Conservation (phyloP, 345 rosid genomes). For the Excoecaria agallocha region DNA sequence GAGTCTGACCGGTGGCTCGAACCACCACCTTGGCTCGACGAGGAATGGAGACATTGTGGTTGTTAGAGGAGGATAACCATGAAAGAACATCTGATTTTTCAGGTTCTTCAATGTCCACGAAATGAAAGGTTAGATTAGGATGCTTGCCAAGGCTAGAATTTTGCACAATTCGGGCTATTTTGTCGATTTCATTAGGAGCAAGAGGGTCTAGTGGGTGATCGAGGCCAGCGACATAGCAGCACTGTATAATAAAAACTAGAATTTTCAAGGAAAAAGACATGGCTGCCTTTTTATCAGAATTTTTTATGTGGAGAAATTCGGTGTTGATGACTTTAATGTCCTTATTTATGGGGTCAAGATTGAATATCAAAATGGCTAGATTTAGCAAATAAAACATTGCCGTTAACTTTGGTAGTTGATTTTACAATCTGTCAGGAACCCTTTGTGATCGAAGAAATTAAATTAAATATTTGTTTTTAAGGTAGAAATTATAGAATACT, state of each 20-base stretch:
- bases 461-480: too few relatives aligned
- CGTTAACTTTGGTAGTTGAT: neutral
- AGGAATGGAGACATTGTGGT: conserved; percentile 12
- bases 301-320: neutral
- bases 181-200: conserved; percentile 52
- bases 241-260: conserved; percentile 35
- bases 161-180: conserved; percentile 38
- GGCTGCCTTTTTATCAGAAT: conserved; percentile 3
- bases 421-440: conserved; percentile 6
- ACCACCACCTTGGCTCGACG: conserved; percentile 59
- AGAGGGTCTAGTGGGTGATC: conserved; percentile 74
- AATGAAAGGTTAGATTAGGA: conserved; percentile 56
- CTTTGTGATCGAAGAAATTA: too few relatives aligned
- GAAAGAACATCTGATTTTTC: conserved; percentile 53
- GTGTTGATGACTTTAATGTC: neutral
- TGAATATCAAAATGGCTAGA: neutral
- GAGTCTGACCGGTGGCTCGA: conserved; percentile 48
- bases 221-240: conserved; percentile 24
- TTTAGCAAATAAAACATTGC: neutral
- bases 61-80: conserved; percentile 36
- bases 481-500: neutral
- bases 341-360: neutral
- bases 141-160: conserved; percentile 36
- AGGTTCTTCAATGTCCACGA: conserved; percentile 71
- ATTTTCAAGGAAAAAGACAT: conserved; percentile 34